Conservation (phyloP, 2,329 filamentous ascomycete species). For the Grosmannia clavigera region DNA sequence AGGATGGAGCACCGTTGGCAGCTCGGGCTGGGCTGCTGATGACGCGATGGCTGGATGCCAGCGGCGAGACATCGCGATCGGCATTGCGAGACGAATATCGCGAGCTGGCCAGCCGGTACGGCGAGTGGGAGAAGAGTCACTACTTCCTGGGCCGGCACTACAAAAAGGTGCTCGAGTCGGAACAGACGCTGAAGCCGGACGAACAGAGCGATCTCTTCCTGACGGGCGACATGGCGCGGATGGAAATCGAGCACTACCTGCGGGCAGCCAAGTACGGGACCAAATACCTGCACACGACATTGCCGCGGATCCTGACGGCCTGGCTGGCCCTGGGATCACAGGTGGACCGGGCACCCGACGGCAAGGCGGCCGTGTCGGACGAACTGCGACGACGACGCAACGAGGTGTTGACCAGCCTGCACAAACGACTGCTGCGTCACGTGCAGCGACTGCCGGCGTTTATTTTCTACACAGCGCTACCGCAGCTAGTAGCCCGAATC, state of each 20-base stretch:
- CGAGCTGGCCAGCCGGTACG: conserved; percentile 57
- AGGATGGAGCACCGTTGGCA: conserved; percentile 28
- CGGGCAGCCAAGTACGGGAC: conserved; percentile 78
- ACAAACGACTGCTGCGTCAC: conserved; percentile 70
- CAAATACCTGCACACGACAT: conserved; percentile 90
- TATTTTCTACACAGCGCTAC: conserved; percentile 70
- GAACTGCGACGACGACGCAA: conserved; percentile 44
- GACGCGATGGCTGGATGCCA: conserved; percentile 91
- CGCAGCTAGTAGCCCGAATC: conserved; percentile 93
- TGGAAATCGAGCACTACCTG: conserved; percentile 89
- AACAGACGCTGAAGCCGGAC: conserved; percentile 61
- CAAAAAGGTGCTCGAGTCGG: conserved; percentile 86
- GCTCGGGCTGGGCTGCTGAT: conserved; percentile 75
- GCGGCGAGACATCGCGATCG: conserved; percentile 82
- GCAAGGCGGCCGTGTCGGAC: conserved; percentile 37
- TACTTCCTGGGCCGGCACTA: conserved; percentile 97
- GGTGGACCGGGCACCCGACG: conserved; percentile 48
- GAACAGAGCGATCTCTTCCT: conserved; percentile 69
- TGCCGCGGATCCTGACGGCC: conserved; percentile 81
- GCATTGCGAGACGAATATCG: conserved; percentile 74
- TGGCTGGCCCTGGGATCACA: conserved; percentile 87
- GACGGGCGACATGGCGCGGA: conserved; percentile 70
- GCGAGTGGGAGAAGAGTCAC: conserved; percentile 88
- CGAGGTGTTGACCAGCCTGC: conserved; percentile 55
- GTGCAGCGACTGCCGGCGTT: conserved; percentile 59